Conservation (phyloP, 2,329 filamentous ascomycete species). For the Macroventuria anomochaeta region DNA sequence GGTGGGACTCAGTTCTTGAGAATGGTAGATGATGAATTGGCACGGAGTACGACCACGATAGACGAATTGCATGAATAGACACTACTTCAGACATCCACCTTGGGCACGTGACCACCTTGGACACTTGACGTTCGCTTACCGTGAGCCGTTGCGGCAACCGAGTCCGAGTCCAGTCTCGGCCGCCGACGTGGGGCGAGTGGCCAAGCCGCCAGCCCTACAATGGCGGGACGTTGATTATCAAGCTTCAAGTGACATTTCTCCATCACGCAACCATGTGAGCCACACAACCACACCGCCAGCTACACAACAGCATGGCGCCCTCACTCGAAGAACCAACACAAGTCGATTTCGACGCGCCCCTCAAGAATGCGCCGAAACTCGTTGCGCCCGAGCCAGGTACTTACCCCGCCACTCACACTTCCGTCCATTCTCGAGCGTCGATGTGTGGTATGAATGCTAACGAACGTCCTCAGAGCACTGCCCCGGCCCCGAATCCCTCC, state of each 20-base stretch:
- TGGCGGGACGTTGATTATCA: constrained; percentile 41
- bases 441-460: too few species aligned
- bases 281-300: constrained; percentile 12
- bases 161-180: constrained; percentile 13
- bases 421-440: too few species aligned
- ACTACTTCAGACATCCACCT: background rate
- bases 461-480: constrained; percentile 72
- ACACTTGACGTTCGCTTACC: background rate
- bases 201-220: constrained; percentile 35
- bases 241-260: constrained; percentile 30
- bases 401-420: constrained; percentile 46
- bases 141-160: background rate
- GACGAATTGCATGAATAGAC: constrained; percentile 18
- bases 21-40: background rate
- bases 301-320: constrained; percentile 69
- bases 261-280: constrained; percentile 31
- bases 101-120: too few species aligned
- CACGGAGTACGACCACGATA: background rate
- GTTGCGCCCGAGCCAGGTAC: constrained; percentile 86
- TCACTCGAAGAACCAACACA: constrained; percentile 72
- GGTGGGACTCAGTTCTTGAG: background rate
- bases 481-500: constrained; percentile 82
- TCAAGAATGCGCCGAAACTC: constrained; percentile 80
- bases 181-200: constrained; percentile 21
- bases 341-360: constrained; percentile 76